These are phyloP conservation scores for Neurospora sp. DNA, from an alignment of 495 filamentous ascomycete genomes.

Conservation along the genomic window DNA sequence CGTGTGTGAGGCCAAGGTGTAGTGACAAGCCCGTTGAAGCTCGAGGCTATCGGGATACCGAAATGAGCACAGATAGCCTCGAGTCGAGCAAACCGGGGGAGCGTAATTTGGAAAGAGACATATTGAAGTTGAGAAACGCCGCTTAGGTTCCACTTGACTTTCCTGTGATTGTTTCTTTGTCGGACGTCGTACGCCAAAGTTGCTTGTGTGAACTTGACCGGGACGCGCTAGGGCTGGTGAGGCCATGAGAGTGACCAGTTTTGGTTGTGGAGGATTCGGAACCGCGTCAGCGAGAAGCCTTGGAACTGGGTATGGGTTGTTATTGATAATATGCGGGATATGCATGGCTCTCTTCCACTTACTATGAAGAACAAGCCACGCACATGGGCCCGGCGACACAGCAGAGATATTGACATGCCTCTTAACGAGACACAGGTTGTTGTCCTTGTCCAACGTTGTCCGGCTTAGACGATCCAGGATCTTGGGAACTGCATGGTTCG, in stretches of 20 bases:
- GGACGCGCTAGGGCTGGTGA: neutral
- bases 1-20: neutral
- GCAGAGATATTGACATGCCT: neutral
- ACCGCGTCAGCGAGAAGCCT: neutral
- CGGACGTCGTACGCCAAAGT: neutral
- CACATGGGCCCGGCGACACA: neutral
- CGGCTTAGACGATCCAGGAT: neutral
- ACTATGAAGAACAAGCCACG: neutral
- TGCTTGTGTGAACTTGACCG: neutral
- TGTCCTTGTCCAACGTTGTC: neutral
- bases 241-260: neutral
- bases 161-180: neutral
- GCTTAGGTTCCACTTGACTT: neutral
- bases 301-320: neutral
- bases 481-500: neutral
- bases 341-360: neutral
- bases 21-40: neutral
- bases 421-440: neutral
- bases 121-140: neutral
- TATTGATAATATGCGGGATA: neutral
- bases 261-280: neutral
- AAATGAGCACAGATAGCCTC: neutral
- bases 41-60: neutral
- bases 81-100: neutral
- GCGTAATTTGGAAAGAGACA: neutral